Conservation (phyloP, 805 yeast species). For the Saturnispora besseyi region DNA sequence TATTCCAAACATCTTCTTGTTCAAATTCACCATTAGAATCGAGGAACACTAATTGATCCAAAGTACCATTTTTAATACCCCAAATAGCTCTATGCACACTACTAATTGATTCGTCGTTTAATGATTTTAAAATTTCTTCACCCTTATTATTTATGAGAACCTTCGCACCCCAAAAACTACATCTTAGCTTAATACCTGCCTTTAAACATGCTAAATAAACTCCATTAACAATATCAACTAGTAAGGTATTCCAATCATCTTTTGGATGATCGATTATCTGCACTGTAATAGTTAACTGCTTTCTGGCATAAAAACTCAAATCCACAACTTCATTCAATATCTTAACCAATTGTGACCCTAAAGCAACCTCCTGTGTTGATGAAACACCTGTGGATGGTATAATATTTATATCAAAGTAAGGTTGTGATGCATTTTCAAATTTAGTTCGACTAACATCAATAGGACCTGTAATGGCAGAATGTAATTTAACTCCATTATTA, state of each 20-base stretch:
- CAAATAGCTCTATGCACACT: slow-evolving; percentile 6
- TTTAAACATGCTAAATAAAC: slow-evolving; percentile 67
- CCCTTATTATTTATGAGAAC: not conserved
- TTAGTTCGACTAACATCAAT: slow-evolving; percentile 64
- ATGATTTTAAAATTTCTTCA: not conserved
- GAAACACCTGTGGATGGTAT: slow-evolving; percentile 74
- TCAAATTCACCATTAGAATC: slow-evolving; percentile 70
- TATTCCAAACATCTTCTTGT: slow-evolving; percentile 42
- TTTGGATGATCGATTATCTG: slow-evolving; percentile 47
- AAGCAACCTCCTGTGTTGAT: slow-evolving; percentile 57
- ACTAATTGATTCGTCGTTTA: not conserved
- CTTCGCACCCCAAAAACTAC: slow-evolving; percentile 48
- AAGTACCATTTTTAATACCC: slow-evolving; percentile 13
- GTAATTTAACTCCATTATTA: slow-evolving; percentile 44
- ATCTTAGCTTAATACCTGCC: slow-evolving; percentile 61
- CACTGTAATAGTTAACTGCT: slow-evolving; percentile 58
- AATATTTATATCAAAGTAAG: slow-evolving; percentile 69
- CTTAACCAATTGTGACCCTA: slow-evolving; percentile 63
- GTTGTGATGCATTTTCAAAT: slow-evolving; percentile 74
- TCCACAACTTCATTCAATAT: slow-evolving; percentile 54
- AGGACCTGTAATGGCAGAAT: slow-evolving; percentile 85
- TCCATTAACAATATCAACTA: slow-evolving; percentile 66
- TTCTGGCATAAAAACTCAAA: slow-evolving; percentile 66
- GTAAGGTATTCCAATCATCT: slow-evolving; percentile 29
- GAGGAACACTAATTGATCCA: slow-evolving; percentile 49